These are phyloP conservation scores for Calocybe cyanea DNA, from an alignment of 768 basidiomycete genomes.

Conservation along the genomic window DNA sequence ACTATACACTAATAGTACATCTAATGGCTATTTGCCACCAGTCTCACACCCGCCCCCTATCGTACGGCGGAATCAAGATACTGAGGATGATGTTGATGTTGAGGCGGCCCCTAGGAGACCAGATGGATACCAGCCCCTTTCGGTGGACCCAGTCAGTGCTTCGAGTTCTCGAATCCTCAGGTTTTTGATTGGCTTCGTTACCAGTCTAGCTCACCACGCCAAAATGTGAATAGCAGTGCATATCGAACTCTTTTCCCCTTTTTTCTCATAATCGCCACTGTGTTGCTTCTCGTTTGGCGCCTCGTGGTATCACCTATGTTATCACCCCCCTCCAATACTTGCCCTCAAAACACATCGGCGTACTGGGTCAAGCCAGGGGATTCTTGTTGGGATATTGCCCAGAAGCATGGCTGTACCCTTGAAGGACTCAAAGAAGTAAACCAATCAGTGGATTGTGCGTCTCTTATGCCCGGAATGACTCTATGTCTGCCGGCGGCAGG, in stretches of 20 bases:
- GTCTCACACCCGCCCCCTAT: slow-evolving; percentile 20
- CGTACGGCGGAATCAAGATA: slow-evolving; percentile 18
- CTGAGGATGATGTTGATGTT: slow-evolving; percentile 47
- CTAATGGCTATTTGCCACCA: slow-evolving; percentile 1
- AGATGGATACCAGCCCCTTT: slow-evolving; percentile 57
- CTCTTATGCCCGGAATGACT: slow-evolving; percentile 54
- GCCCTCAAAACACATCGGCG: slow-evolving; percentile 36
- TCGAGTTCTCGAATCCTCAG: not conserved
- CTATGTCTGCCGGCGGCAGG: slow-evolving; percentile 49
- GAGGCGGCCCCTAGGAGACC: slow-evolving; percentile 50
- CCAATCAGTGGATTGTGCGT: slow-evolving; percentile 49
- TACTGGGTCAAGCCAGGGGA: slow-evolving; percentile 58
- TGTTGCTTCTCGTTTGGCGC: slow-evolving; percentile 63
- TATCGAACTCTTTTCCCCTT: slow-evolving; percentile 69
- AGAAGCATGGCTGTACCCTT: slow-evolving; percentile 42
- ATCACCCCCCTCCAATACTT: slow-evolving; percentile 27
- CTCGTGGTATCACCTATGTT: slow-evolving; percentile 45
- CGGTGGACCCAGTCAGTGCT: slow-evolving; percentile 46
- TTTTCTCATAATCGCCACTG: slow-evolving; percentile 63
- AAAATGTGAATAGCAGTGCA: slow-evolving; percentile 23
- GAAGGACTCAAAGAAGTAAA: slow-evolving; percentile 53
- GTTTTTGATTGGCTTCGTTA: not conserved
- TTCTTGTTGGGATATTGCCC: slow-evolving; percentile 62
- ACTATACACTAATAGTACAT: not conserved
- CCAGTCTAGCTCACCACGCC: not conserved